Base-by-base conservation (phyloP, 2,329 filamentous ascomycete genomes). In the Orbilia brochopaga region DNA sequence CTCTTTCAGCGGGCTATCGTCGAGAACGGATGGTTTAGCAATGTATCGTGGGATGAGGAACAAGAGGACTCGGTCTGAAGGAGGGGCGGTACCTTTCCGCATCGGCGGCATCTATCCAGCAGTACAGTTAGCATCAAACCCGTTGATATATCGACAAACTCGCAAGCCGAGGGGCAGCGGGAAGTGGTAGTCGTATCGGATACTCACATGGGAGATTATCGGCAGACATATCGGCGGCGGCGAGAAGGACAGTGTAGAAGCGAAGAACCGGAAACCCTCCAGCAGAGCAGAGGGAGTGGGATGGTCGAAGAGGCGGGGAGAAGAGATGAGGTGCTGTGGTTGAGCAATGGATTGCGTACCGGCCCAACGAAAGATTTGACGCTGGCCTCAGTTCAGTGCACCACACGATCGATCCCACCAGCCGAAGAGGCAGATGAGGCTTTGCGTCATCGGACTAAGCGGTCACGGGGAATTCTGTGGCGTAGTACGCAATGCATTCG, bases 71-170 rank as follows among this genome's bases (percentile, higher is more conserved):
- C 58, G 24, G 8, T 48, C 44, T 61, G 10, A 57, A 44, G 23
- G 23, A 37, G 30, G 11, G 8, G 72, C 80, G 82, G 75, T 78
- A 93, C 90, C 90, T 96, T 83, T 99, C 94, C 77, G 94, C 94
- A 82, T 99, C 94, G 76, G 95, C 92, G 78, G 94, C 94, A 84
- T 97, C 94, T 97, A 81, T 70, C 74, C 78, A 15, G 35, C 50
- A 62, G 55, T 53, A 15, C 44, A 44, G 56, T 59, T 51, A 73
- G 44, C 59, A 58, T 51, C 7, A 40, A 15, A n/a, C n/a, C n/a
- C n/a, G n/a, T n/a, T n/a, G n/a, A n/a, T n/a, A n/a, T n/a, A n/a
- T n/a, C n/a, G n/a, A n/a, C n/a, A n/a, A n/a, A n/a, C n/a, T n/a
- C n/a, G n/a, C n/a, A n/a, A n/a, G n/a, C 40, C 17, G 17, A 44